Evolutionary conservation across 2,329 filamentous ascomycete genomes (phyloP).

Genomic region (Cytospora mali): DNA sequence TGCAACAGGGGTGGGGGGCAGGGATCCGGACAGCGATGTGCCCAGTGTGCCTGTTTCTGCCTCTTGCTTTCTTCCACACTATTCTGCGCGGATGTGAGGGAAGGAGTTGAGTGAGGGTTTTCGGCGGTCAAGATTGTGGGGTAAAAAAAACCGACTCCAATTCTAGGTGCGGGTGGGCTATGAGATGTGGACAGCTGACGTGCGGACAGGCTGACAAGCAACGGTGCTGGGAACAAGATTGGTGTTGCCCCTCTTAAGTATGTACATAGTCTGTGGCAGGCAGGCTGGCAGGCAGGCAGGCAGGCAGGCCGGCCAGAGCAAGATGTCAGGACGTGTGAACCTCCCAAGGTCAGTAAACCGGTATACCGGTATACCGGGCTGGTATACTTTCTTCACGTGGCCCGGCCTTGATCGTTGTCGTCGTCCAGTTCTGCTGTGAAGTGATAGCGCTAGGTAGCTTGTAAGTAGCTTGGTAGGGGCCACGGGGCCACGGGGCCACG

Average conservation of each 20-base stretch:
- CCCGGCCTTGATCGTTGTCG: neutral
- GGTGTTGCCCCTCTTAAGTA: neutral
- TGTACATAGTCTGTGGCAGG: neutral
- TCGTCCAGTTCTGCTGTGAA: neutral
- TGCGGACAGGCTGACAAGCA: neutral
- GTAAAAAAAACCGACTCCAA: slow-evolving; percentile 25
- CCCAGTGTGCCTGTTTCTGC: slow-evolving; percentile 6
- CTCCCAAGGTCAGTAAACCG: too few relatives aligned
- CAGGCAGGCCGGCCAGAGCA: too few relatives aligned
- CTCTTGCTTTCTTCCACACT: slow-evolving; percentile 8
- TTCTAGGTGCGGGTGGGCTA: slow-evolving; percentile 5
- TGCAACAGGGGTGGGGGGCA: neutral
- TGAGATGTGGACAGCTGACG: neutral
- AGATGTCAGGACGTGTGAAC: too few relatives aligned
- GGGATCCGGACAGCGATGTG: neutral
- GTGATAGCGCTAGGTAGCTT: neutral
- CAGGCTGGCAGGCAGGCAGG: too few relatives aligned
- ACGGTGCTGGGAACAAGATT: too few relatives aligned
- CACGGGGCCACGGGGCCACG: too few relatives aligned
- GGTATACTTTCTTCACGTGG: too few relatives aligned
- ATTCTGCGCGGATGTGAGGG: slow-evolving; percentile 8
- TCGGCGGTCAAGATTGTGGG: slow-evolving; percentile 31
- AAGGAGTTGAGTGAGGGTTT: slow-evolving; percentile 11
- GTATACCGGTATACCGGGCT: too few relatives aligned
- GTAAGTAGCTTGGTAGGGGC: too few relatives aligned